These are phyloP conservation scores for Linaria vulgaris DNA, from an alignment of 257 asterid genomes.

Conservation along the genomic window DNA sequence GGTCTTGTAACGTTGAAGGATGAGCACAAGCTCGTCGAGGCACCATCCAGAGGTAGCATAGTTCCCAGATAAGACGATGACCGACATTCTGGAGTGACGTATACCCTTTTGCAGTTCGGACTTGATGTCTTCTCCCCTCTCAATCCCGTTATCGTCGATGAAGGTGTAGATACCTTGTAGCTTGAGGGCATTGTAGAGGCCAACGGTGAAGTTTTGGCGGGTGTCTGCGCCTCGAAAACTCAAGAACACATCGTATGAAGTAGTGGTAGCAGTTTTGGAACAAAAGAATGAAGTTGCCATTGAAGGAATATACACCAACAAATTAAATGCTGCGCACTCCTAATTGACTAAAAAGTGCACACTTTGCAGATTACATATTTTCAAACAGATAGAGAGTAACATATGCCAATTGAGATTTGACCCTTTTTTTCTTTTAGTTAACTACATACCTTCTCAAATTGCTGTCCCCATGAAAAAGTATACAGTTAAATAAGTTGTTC, in stretches of 20 bases:
- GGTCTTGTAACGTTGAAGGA: conserved; percentile 21
- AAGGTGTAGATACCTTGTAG: conserved; percentile 16
- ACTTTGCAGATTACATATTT: too few relatives aligned
- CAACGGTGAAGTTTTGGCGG: conserved; percentile 5
- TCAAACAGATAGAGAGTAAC: too few relatives aligned
- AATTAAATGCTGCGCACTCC: too few relatives aligned
- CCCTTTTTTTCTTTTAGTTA: too few relatives aligned
- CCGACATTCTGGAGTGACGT: conserved; percentile 19
- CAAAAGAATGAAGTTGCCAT: neutral
- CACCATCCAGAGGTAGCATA: conserved; percentile 26
- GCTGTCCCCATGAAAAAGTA: too few relatives aligned
- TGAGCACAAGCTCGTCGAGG: conserved; percentile 25
- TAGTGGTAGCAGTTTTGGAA: neutral
- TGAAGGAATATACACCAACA: too few relatives aligned
- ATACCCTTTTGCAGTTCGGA: conserved; percentile 17
- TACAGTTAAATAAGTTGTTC: too few relatives aligned
- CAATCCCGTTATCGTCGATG: conserved; percentile 15
- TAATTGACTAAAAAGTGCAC: too few relatives aligned
- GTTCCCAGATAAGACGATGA: conserved; percentile 14
- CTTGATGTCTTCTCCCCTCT: conserved; percentile 8
- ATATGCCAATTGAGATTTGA: too few relatives aligned
- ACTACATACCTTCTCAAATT: too few relatives aligned
- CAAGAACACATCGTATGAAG: conserved; percentile 16
- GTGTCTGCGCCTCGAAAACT: conserved; percentile 19
- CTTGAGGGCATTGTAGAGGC: conserved; percentile 20